Evolutionary conservation across 257 asterid species (phyloP).

Genomic region (Plantago ovata): DNA sequence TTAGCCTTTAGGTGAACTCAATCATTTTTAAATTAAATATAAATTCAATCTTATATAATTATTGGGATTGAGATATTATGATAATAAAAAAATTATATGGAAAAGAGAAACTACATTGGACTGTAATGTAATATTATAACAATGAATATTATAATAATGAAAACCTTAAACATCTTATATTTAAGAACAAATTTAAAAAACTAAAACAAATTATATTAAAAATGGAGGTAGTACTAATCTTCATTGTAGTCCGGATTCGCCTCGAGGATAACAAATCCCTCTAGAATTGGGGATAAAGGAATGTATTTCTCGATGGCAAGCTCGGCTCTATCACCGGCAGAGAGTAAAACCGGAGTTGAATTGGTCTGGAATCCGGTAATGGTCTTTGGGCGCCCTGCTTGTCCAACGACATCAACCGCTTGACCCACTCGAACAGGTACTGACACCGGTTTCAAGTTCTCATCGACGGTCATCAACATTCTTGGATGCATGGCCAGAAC

Average conservation of each 20-base stretch:
- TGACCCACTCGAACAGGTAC: conserved; percentile 94
- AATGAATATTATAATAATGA: too few species aligned
- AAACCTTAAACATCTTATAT: too few species aligned
- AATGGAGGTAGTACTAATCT: too few species aligned
- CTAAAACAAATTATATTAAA: too few species aligned
- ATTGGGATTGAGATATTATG: too few species aligned
- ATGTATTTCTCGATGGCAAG: conserved; percentile 86
- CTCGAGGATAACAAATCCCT: conserved; percentile 91
- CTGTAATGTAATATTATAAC: too few species aligned
- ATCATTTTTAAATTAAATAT: too few species aligned
- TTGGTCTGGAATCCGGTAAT: conserved; percentile 93
- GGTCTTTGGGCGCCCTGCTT: conserved; percentile 90
- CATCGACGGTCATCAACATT: conserved; percentile 88
- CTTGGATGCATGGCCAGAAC: conserved; percentile 95
- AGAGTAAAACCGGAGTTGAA: conserved; percentile 80
- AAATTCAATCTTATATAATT: too few species aligned
- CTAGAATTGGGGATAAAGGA: conserved; percentile 84
- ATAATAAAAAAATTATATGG: too few species aligned
- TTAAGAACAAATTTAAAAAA: too few species aligned
- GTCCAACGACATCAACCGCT: conserved; percentile 94
- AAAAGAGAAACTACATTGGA: too few species aligned
- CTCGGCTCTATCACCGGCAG: conserved; percentile 94
- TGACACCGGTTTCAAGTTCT: conserved; percentile 72
- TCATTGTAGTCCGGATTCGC: conserved; percentile 87
- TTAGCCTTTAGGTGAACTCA: too few species aligned